These are phyloP conservation scores for Fusarium pininemorale DNA, from an alignment of 2,329 filamentous ascomycete genomes.

Conservation along the genomic window DNA sequence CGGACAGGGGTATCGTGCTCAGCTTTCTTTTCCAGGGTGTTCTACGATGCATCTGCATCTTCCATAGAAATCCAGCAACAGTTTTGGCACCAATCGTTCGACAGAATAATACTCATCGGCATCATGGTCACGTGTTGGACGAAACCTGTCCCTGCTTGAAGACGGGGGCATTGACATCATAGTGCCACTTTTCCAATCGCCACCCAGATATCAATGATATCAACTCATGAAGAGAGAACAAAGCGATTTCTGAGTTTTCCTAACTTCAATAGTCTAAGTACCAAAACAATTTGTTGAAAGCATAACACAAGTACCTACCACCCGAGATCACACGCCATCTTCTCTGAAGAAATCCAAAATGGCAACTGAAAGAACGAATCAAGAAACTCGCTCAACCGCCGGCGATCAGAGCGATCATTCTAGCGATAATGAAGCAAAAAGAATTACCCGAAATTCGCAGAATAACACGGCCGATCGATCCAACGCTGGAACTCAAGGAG, in stretches of 20 bases:
- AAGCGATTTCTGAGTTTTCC: accelerated
- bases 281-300: accelerated
- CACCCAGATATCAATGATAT: background rate
- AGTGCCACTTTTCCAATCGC: background rate
- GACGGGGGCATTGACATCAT: background rate
- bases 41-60: accelerated
- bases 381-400: background rate
- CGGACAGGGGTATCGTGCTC: background rate
- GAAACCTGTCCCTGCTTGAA: background rate
- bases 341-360: background rate
- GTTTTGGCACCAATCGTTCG: background rate
- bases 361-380: background rate
- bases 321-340: accelerated
- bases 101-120: background rate
- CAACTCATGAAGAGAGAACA: background rate
- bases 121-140: background rate
- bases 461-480: background rate
- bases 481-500: background rate
- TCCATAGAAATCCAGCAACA: background rate
- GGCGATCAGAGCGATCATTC: background rate
- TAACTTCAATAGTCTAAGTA: background rate
- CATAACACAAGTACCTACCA: background rate
- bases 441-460: background rate
- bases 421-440: background rate
- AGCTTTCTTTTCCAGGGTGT: background rate